A percentile compares a stretch with the other conserved stretches of the same genome.
Evolutionary conservation across 768 basidiomycete genomes (phyloP).

Genomic region (Russula ochroleuca): DNA sequence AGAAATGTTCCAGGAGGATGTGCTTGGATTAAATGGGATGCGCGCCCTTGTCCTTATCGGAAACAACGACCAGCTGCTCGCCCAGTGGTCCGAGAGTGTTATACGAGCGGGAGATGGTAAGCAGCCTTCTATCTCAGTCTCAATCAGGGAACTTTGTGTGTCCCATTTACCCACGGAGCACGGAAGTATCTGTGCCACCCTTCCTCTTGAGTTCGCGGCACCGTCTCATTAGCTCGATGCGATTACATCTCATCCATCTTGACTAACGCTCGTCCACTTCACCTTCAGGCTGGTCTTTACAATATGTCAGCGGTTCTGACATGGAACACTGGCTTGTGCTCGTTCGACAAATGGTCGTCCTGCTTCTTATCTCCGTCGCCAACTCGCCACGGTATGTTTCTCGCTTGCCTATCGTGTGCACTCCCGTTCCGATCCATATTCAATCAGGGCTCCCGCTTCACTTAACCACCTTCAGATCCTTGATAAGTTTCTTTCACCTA

Average conservation of each 20-base stretch:
- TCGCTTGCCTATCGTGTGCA: background rate
- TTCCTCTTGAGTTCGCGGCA: background rate
- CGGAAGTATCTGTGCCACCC: background rate
- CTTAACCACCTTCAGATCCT: constrained; percentile 1
- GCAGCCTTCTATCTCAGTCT: constrained; percentile 27
- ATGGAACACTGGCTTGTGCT: constrained; percentile 58
- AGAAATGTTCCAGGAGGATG: constrained; percentile 47
- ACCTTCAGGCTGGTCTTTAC: constrained; percentile 40
- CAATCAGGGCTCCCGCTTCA: constrained; percentile 13
- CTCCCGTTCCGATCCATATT: background rate
- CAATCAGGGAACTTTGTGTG: background rate
- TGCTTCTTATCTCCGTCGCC: constrained; percentile 53
- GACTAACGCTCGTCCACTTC: constrained; percentile 29
- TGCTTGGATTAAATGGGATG: constrained; percentile 51
- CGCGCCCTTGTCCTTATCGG: constrained; percentile 64
- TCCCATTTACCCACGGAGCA: background rate
- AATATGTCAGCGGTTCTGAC: constrained; percentile 38
- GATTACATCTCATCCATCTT: background rate
- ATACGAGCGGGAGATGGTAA: constrained; percentile 32
- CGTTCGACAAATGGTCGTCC: constrained; percentile 44
- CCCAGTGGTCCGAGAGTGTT: constrained; percentile 44
- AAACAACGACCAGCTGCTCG: constrained; percentile 44
- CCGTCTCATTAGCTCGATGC: no score
- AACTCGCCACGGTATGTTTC: constrained; percentile 46
- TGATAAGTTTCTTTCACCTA: constrained; percentile 14